Evolutionary conservation across 208 protist genomes (phyloP).

Genomic region (Willaertia magna): DNA sequence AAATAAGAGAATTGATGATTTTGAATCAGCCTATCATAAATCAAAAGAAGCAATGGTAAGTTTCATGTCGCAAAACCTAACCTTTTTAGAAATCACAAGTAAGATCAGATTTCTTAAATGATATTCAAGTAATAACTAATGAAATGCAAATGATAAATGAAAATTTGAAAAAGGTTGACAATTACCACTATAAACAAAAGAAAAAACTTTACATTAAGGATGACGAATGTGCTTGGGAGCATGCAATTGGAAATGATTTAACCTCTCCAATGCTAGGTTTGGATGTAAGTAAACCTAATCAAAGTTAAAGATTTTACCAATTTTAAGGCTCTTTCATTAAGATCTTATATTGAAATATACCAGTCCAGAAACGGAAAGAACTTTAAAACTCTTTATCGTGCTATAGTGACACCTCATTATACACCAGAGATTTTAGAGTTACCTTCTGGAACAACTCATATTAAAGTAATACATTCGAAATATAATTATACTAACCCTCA

Average conservation of each 20-base stretch:
- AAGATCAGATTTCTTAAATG: background rate
- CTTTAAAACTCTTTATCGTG: background rate
- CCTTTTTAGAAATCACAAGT: background rate
- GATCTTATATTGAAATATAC: background rate
- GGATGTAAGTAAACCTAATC: too few relatives aligned
- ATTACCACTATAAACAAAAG: background rate
- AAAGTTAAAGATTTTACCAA: too few relatives aligned
- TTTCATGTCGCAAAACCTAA: background rate
- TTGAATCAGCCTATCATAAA: background rate
- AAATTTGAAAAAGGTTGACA: background rate
- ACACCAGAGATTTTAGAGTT: background rate
- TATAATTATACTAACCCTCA: background rate
- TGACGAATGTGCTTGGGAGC: too few relatives aligned
- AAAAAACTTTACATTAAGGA: too few relatives aligned
- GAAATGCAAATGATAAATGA: background rate
- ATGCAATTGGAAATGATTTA: background rate
- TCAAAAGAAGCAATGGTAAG: background rate
- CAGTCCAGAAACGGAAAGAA: background rate
- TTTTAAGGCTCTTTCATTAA: background rate
- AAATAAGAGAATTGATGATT: background rate
- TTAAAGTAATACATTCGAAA: background rate
- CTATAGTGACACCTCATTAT: background rate
- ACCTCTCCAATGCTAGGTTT: background rate
- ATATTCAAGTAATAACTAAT: background rate
- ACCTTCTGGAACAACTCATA: background rate